A percentile compares a stretch with the other conserved stretches of the same genome.
Conservation (phyloP, 129 eudicot species). For the Saussurea involucrata region DNA sequence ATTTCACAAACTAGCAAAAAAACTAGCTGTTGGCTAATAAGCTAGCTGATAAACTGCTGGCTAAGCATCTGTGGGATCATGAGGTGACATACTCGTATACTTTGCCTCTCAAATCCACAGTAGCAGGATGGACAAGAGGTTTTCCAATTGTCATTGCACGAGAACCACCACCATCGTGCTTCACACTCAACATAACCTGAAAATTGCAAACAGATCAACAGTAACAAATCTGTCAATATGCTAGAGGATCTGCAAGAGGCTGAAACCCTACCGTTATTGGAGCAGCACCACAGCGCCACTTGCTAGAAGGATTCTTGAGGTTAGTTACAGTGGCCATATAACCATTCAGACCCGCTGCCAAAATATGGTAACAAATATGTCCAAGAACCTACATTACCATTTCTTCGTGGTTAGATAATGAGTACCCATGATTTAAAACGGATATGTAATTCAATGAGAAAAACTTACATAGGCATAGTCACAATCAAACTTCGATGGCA, state of each 20-base stretch:
- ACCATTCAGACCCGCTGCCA: constrained; percentile 89
- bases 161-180: constrained; percentile 64
- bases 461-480: constrained; percentile 85
- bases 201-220: background rate
- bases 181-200: constrained; percentile 92
- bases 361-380: constrained; percentile 74
- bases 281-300: constrained; percentile 96
- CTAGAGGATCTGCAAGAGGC: background rate
- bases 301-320: constrained; percentile 71
- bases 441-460: background rate
- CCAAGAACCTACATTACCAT: constrained; percentile 67
- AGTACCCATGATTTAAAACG: background rate
- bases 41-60: no score
- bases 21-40: background rate
- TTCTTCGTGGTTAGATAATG: background rate
- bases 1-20: background rate
- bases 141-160: constrained; percentile 62
- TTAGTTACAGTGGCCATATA: constrained; percentile 87
- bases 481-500: constrained; percentile 91
- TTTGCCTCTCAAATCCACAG: constrained; percentile 85
- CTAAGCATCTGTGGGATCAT: background rate
- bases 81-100: constrained; percentile 62
- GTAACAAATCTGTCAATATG: background rate
- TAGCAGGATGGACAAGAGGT: constrained; percentile 81
- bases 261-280: constrained; percentile 72